Evolutionary conservation across 768 basidiomycete species (phyloP), one percentile per base, ranked within the genome.

Genomic region (Trametes meyenii): DNA sequence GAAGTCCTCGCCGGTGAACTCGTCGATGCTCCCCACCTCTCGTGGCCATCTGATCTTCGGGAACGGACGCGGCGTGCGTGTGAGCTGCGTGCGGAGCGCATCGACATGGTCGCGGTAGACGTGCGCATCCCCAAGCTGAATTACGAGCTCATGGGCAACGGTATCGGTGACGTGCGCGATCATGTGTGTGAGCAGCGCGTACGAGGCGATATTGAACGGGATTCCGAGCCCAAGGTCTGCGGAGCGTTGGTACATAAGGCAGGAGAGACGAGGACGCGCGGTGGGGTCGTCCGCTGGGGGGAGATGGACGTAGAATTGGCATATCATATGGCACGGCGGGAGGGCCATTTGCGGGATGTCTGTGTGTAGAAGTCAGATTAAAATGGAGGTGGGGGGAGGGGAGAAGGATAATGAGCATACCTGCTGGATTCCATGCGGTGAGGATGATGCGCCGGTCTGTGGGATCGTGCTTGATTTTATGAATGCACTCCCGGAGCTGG

Each of bases 151-250:
- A 72, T 90, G 87, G 0, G 97, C 85, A 35, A 88, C 85, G 3
- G 92, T 95, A 45, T 83, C 81, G 13, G 96, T 98, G 60, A 97
- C 86, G 24, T 85, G 88, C n/a, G 96, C 96, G 65, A 99, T 85
- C 92, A 99, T 95, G 75, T 98, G 95, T 0, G 96, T 97, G 55
- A 99, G 85, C 21, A 99, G 84, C 6, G 97, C 92, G 74, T 98
- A 99, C 0, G 97, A 98, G 13, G 96, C 97, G 75, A 99, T 98
- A 75, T 99, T 99, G 84, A 99, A 99, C 0, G 96, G 96, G 50
- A 99, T 92, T 2, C 96, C 96, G 40, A 99, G 91, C 1, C 96
- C 96, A 8, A 98, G 84, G 72, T 99, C 96, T 17, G 96, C 96
- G 13, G 96, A 98, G 49, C 97, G 92, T 71, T 98, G 96, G 78